phyloP scores from a whole-genome alignment of 495 filamentous ascomycete species.

The Neurospora tetraspora region DNA sequence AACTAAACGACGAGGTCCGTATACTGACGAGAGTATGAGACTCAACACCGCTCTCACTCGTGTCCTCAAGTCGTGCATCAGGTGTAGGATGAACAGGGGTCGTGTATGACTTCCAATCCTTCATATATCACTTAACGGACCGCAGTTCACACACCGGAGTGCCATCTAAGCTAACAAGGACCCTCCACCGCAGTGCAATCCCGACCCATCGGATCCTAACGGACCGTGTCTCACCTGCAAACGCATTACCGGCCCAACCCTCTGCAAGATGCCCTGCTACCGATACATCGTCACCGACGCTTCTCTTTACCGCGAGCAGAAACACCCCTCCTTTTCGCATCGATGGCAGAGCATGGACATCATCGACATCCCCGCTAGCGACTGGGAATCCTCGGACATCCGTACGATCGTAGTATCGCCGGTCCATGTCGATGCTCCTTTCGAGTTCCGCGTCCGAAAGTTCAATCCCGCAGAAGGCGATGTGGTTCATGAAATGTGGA shows the following conservation, averaged over 20 bases:
- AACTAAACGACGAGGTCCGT: constrained; percentile 12
- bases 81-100: constrained; percentile 19
- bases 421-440: constrained; percentile 8
- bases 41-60: constrained; percentile 16
- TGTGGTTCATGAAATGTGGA: constrained; percentile 14
- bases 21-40: constrained; percentile 14
- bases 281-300: constrained; percentile 20
- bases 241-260: constrained; percentile 14
- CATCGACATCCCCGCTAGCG: constrained; percentile 11
- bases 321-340: constrained; percentile 10
- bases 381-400: constrained; percentile 10
- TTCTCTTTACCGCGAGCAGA: constrained; percentile 17
- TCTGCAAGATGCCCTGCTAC: constrained; percentile 20
- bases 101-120: constrained; percentile 8
- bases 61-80: constrained; percentile 19
- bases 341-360: constrained; percentile 22
- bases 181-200: constrained; percentile 8
- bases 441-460: constrained; percentile 11
- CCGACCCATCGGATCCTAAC: constrained; percentile 8
- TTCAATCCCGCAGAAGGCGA: constrained; percentile 16
- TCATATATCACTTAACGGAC: neutral
- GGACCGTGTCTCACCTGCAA: constrained; percentile 18
- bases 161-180: neutral
- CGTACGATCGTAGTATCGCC: constrained; percentile 11
- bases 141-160: neutral